Base-by-base conservation (phyloP, 2,329 filamentous ascomycete genomes). In the Hypoxylon sp. region DNA sequence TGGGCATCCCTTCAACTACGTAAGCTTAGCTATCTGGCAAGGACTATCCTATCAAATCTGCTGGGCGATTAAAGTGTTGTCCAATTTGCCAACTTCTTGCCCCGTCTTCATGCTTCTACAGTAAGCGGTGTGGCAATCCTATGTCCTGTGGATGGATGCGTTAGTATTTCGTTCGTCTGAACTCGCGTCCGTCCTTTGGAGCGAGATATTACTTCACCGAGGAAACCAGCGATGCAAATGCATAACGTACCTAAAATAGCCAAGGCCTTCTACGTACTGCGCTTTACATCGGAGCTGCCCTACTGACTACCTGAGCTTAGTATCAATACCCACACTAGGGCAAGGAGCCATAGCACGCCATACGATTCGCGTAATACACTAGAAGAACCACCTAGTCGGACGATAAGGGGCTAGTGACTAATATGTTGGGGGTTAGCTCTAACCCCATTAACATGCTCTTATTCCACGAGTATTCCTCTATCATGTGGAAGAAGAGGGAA, bases 251-350 rank as follows among this genome's bases (percentile, higher is more conserved):
- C 28, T 30, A 30, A 30, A 12, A 11, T 12, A 26, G 3, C 24
- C 6, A 6, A 6, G 24, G 24, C 9, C 9, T 32, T 11, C n/a
- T 38, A n/a, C n/a, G n/a, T n/a, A n/a, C 11, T 42, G 4, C 44
- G 3, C 26, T 38, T 26, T 52, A n/a, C 8, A 44, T 48, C 61
- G 54, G 62, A 51, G n/a, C 61, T 61, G 61, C 30, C 46, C 44
- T 61, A 45, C 50, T 54, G 57, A 54, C 24, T 12, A 62, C 46
- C 38, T 50, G 14, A 48, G 14, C 20, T 32, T 30, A 48, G n/a
- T 28, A 36, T 45, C 40, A 45, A 57, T 50, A 53, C n/a, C n/a
- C n/a, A n/a, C 32, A 14, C 32, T 36, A 36, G 26, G 30, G 53
- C 32, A 9, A 53, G 16, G 30, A 48, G 18, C 53, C 42, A 53